Evolutionary conservation across 176 grass and related monocot species (phyloP).

Genomic region (Musa beccarii): DNA sequence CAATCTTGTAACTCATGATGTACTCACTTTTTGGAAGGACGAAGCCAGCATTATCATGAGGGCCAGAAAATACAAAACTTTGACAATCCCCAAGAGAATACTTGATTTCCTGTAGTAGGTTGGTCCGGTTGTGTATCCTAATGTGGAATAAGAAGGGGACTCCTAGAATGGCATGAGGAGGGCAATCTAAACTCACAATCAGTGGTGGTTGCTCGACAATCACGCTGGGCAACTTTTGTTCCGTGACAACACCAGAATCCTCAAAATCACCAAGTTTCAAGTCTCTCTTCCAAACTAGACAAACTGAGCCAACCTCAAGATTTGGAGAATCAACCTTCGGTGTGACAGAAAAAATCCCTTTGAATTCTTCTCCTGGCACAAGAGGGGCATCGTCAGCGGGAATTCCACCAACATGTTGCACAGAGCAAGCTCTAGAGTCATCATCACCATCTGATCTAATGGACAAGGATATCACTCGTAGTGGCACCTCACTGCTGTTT

Average conservation of each 20-base stretch:
- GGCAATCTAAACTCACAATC: conserved; percentile 71
- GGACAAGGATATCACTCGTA: conserved; percentile 43
- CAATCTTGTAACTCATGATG: conserved; percentile 70
- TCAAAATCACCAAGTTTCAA: conserved; percentile 32
- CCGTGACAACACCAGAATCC: conserved; percentile 35
- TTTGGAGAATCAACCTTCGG: conserved; percentile 29
- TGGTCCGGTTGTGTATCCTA: conserved; percentile 68
- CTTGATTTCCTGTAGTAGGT: conserved; percentile 94
- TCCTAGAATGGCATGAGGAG: conserved; percentile 69
- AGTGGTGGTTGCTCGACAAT: conserved; percentile 72
- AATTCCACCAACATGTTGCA: conserved; percentile 59
- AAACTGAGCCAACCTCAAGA: conserved; percentile 60
- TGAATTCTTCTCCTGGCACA: conserved; percentile 70
- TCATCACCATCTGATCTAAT: conserved; percentile 35
- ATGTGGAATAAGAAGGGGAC: conserved; percentile 76
- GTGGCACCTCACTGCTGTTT: conserved; percentile 76
- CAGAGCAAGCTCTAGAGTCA: conserved; percentile 23
- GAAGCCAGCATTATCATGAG: conserved; percentile 64
- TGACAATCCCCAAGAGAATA: conserved; percentile 80
- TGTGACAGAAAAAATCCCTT: conserved; percentile 67
- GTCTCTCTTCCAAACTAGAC: conserved; percentile 71
- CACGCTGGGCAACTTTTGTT: conserved; percentile 53
- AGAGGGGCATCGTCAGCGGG: conserved; percentile 32
- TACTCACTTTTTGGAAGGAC: conserved; percentile 71
- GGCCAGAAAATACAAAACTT: conserved; percentile 86